phyloP scores from a whole-genome alignment of 352 stramenopile genomes.

The Phytophthora parvispora region DNA sequence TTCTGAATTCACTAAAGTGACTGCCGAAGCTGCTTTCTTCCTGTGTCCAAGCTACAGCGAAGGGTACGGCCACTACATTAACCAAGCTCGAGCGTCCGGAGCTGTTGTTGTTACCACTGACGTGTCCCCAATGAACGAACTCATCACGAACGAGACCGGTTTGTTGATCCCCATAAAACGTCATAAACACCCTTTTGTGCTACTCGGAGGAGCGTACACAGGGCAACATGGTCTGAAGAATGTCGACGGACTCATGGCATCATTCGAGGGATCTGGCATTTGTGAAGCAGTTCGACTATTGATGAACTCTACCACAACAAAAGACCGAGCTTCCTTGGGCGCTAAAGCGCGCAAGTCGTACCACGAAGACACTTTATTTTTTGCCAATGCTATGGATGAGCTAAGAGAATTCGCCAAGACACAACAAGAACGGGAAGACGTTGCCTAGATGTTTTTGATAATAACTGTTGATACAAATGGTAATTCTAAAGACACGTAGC shows the following conservation, averaged over 20 bases:
- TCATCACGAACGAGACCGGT: conserved; percentile 29
- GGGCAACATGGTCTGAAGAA: conserved; percentile 31
- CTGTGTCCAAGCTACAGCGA: conserved; percentile 67
- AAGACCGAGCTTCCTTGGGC: conserved; percentile 39
- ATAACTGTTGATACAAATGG: too few relatives aligned
- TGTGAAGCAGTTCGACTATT: conserved; percentile 31
- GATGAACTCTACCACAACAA: conserved; percentile 32
- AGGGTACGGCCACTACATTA: conserved; percentile 80
- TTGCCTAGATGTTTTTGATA: too few relatives aligned
- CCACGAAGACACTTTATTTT: conserved; percentile 57
- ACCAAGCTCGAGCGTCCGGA: conserved; percentile 62
- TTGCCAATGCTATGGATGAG: conserved; percentile 49
- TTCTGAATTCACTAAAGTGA: conserved; percentile 49
- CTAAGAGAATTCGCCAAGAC: conserved; percentile 36
- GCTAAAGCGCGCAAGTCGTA: conserved; percentile 44
- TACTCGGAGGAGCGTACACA: conserved; percentile 32
- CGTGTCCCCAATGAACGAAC: conserved; percentile 72
- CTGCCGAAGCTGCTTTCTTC: conserved; percentile 58
- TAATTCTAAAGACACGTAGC: too few relatives aligned
- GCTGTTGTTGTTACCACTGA: conserved; percentile 62
- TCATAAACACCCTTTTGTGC: conserved; percentile 6
- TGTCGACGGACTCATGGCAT: conserved; percentile 33
- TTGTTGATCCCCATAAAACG: conserved; percentile 17
- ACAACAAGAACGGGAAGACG: too few relatives aligned
- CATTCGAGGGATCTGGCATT: conserved; percentile 16